phyloP scores from a whole-genome alignment of 2,329 filamentous ascomycete species.

The Colletotrichum liaoningense region DNA sequence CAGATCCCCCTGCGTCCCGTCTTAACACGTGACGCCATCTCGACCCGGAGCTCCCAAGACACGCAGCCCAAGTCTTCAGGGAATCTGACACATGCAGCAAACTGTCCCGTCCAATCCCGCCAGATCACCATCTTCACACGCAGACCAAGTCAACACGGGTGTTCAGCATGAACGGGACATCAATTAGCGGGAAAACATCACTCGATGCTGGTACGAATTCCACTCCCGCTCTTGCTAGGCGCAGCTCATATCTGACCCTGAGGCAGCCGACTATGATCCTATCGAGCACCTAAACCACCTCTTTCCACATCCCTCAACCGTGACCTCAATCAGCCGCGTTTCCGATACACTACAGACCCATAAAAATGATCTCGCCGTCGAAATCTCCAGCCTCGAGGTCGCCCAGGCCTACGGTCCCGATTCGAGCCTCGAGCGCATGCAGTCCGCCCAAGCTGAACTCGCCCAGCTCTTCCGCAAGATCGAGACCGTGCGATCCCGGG shows the following conservation, averaged over 20 bases:
- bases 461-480: conserved; percentile 93
- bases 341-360: conserved; percentile 79
- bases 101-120: not conserved
- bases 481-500: conserved; percentile 88
- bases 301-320: conserved; percentile 89
- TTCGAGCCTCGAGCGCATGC: conserved; percentile 90
- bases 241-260: conserved; percentile 37
- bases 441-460: conserved; percentile 89
- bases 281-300: conserved; percentile 93
- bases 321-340: conserved; percentile 80
- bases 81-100: conserved; percentile 23
- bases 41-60: conserved; percentile 24
- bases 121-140: not conserved
- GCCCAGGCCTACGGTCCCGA: conserved; percentile 87
- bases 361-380: conserved; percentile 83
- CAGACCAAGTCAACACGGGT: not conserved
- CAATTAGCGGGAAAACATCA: conserved; percentile 48
- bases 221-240: conserved; percentile 22
- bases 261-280: conserved; percentile 83
- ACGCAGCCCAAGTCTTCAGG: conserved; percentile 1
- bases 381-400: conserved; percentile 79
- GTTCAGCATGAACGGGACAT: conserved; percentile 53
- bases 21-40: conserved; percentile 34
- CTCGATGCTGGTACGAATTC: conserved; percentile 56
- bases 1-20: not conserved